These are phyloP conservation scores for Heterobasidion parviporum DNA, from an alignment of 1,284 basidiomycete genomes.

Conservation along the genomic window DNA sequence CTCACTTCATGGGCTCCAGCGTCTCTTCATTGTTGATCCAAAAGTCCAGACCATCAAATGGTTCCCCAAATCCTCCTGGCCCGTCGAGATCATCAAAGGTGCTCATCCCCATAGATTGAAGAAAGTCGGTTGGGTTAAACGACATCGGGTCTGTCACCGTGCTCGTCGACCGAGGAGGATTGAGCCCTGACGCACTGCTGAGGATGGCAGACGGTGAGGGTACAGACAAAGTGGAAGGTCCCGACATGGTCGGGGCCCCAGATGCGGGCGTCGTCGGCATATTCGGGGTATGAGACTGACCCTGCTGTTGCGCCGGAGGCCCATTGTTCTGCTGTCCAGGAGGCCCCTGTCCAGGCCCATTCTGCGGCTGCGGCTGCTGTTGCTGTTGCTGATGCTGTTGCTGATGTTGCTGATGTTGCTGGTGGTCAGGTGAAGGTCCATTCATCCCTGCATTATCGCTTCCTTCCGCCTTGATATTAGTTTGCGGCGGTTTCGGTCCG, in stretches of 20 bases:
- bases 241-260: conserved; percentile 24
- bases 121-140: conserved; percentile 1
- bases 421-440: not conserved
- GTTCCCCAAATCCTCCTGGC: not conserved
- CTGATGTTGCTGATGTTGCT: not conserved
- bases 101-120: not conserved
- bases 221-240: conserved; percentile 25
- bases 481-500: conserved; percentile 5
- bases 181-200: conserved; percentile 18
- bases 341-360: not conserved
- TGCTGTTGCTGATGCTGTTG: conserved; percentile 10
- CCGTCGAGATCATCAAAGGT: not conserved
- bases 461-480: not conserved
- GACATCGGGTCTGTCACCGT: conserved; percentile 2
- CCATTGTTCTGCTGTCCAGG: conserved; percentile 3
- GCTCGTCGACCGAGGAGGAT: conserved; percentile 11
- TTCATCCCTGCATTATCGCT: not conserved
- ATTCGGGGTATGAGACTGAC: conserved; percentile 22
- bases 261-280: conserved; percentile 43
- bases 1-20: conserved; percentile 2
- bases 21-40: not conserved
- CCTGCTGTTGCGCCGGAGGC: not conserved
- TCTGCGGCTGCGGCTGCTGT: conserved; percentile 11
- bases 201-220: conserved; percentile 37
- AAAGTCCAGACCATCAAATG: not conserved